Conservation (phyloP, 1,139 yeast species). For the Spencermartinsiella ligniputridi region DNA sequence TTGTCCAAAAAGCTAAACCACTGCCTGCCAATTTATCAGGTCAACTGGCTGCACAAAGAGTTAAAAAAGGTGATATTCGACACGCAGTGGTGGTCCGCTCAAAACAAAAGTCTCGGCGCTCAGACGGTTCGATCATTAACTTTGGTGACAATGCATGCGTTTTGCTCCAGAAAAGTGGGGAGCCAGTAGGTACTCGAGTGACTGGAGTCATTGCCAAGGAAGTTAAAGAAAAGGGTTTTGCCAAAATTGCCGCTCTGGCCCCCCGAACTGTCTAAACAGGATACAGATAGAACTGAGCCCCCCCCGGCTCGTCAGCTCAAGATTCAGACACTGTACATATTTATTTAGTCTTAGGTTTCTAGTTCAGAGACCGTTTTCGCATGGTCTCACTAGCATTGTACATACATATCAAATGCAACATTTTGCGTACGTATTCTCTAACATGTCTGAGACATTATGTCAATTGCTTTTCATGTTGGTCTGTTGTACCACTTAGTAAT, state of each 20-base stretch:
- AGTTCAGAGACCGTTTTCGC: too few relatives aligned
- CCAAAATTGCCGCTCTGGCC: constrained; percentile 86
- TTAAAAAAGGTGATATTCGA: constrained; percentile 91
- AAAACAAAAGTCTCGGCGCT: constrained; percentile 75
- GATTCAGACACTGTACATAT: too few relatives aligned
- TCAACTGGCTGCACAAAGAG: constrained; percentile 51
- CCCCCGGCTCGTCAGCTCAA: too few relatives aligned
- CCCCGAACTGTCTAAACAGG: constrained; percentile 64
- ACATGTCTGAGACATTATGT: too few relatives aligned
- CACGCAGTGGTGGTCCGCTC: constrained; percentile 96
- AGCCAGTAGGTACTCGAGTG: constrained; percentile 93
- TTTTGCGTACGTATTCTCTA: too few relatives aligned
- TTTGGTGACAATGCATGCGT: constrained; percentile 99
- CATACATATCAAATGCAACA: too few relatives aligned
- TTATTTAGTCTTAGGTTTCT: too few relatives aligned
- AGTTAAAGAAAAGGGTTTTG: constrained; percentile 75
- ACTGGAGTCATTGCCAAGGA: constrained; percentile 91
- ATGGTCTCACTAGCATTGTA: too few relatives aligned
- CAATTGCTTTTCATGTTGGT: too few relatives aligned
- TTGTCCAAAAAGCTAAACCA: constrained; percentile 88
- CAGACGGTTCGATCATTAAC: constrained; percentile 81
- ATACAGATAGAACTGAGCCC: too few relatives aligned
- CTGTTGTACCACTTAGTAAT: too few relatives aligned
- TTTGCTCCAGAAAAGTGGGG: constrained; percentile 82
- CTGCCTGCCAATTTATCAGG: constrained; percentile 48